Base-by-base conservation (phyloP, 441 rosid genomes). In the Pelargonium australe region DNA sequence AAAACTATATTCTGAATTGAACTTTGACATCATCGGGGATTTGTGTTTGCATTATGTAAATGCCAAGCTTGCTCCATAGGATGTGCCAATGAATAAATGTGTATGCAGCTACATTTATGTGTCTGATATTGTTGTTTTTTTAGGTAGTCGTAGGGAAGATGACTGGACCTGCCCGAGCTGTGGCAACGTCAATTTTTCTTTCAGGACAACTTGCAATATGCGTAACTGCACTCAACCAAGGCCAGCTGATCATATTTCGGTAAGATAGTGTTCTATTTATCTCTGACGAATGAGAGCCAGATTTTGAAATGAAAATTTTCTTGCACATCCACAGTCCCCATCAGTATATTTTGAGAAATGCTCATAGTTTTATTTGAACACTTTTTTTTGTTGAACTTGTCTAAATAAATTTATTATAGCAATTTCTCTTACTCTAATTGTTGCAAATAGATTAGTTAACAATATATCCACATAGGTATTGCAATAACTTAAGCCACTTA, bases 131-230 rank as follows among this genome's bases (percentile, higher is more conserved):
- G 23, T 65, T 73, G 70, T 28, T 61, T 66, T 58, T 63, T 19
- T 69, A 95, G 99, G 97, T 45, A 88, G 99, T 64, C 92, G 99
- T 8, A 86, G 99, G 82, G 99, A 95, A 75, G 98, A 92, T 80
- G 99, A 95, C 73, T 95, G 98, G 99, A 92, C 96, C 40, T 95
- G 98, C 45, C 97, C 98, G 7, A 95, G 95, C 71, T 95, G 99
- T 74, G 95, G 96, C 67, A 95, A 95, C 77, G 99, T 92, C 71
- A 95, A 95, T 67, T 95, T 95, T 78, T 90, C 98, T 5, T 95
- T 95, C 71, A 83, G 98, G 85, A 95, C 96, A 41, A 92, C 98
- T 62, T 95, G 99, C 76, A 95, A 95, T 73, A 95, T 95, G 99
- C 98, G 97, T 37, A 95, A 92, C 76, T 95, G 99, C 68, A 89